A percentile compares a stretch with the other conserved stretches of the same genome.
These are phyloP conservation scores for Gomphus bonarii DNA, from an alignment of 1,284 basidiomycete genomes.

Conservation along the genomic window DNA sequence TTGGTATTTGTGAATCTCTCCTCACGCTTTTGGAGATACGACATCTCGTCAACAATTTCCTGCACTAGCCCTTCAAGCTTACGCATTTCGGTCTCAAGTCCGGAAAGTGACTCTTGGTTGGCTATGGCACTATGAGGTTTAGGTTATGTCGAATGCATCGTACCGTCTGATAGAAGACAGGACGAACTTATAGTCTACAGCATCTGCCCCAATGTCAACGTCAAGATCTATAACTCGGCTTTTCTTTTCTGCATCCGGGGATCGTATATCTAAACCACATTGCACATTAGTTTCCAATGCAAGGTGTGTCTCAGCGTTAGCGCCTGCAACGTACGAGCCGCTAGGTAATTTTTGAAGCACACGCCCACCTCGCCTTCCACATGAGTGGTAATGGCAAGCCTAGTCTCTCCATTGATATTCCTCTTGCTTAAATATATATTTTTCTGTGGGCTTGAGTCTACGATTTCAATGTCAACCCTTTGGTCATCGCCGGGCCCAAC, in stretches of 20 bases:
- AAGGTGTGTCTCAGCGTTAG: not conserved
- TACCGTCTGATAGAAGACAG: not conserved
- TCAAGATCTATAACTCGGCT: slow-evolving; percentile 81
- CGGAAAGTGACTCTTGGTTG: slow-evolving; percentile 94
- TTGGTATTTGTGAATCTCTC: slow-evolving; percentile 89
- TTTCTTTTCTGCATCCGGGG: slow-evolving; percentile 36
- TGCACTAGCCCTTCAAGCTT: slow-evolving; percentile 92
- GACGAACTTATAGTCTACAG: slow-evolving; percentile 93
- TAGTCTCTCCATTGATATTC: slow-evolving; percentile 82
- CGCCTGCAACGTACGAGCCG: slow-evolving; percentile 47
- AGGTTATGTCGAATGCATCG: not conserved
- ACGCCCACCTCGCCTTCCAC: slow-evolving; percentile 91
- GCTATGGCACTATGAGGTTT: slow-evolving; percentile 73
- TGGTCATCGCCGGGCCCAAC: slow-evolving; percentile 65
- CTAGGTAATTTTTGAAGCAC: slow-evolving; percentile 79
- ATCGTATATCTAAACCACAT: slow-evolving; percentile 32
- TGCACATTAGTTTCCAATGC: not conserved
- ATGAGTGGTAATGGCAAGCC: slow-evolving; percentile 92
- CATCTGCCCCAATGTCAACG: slow-evolving; percentile 96
- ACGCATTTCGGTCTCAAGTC: slow-evolving; percentile 95
- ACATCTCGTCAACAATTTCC: slow-evolving; percentile 91
- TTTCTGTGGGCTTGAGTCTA: slow-evolving; percentile 80
- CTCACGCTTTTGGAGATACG: slow-evolving; percentile 86
- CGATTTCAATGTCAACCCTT: slow-evolving; percentile 86
- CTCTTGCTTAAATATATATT: slow-evolving; percentile 91